These are phyloP conservation scores for Podospora bellae-mahoneyi DNA, from an alignment of 495 filamentous ascomycete genomes.

Conservation along the genomic window DNA sequence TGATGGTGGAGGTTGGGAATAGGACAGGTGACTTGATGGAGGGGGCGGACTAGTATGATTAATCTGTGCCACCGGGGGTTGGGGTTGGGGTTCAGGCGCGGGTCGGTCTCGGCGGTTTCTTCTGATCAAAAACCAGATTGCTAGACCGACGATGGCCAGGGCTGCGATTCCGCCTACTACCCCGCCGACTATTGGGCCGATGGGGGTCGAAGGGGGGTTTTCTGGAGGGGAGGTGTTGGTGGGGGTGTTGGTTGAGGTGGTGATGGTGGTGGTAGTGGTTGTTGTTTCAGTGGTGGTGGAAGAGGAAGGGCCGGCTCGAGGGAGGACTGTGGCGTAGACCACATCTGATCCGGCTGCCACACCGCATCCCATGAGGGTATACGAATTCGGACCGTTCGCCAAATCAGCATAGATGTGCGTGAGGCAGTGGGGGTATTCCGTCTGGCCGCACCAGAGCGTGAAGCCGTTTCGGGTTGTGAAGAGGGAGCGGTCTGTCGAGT, in stretches of 20 bases:
- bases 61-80: not conserved
- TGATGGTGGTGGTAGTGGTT: conserved; percentile 1
- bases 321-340: conserved; percentile 8
- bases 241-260: conserved; percentile 4
- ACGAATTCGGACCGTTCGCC: conserved; percentile 12
- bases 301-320: not conserved
- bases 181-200: conserved; percentile 21
- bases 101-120: conserved; percentile 3
- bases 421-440: conserved; percentile 27
- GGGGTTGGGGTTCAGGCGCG: not conserved
- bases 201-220: conserved; percentile 8
- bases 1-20: not conserved
- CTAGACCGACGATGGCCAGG: conserved; percentile 13
- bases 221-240: not conserved
- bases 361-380: conserved; percentile 29
- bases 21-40: not conserved
- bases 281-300: not conserved
- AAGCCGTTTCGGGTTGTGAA: conserved; percentile 28
- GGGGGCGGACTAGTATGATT: not conserved
- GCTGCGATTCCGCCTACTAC: conserved; percentile 17
- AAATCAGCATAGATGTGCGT: conserved; percentile 25
- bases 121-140: conserved; percentile 2
- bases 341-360: conserved; percentile 31
- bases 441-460: conserved; percentile 28
- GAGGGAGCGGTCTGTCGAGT: conserved; percentile 16